Conservation (phyloP, 2,329 filamentous ascomycete genomes). For the Chalaropsis ovoidea region DNA sequence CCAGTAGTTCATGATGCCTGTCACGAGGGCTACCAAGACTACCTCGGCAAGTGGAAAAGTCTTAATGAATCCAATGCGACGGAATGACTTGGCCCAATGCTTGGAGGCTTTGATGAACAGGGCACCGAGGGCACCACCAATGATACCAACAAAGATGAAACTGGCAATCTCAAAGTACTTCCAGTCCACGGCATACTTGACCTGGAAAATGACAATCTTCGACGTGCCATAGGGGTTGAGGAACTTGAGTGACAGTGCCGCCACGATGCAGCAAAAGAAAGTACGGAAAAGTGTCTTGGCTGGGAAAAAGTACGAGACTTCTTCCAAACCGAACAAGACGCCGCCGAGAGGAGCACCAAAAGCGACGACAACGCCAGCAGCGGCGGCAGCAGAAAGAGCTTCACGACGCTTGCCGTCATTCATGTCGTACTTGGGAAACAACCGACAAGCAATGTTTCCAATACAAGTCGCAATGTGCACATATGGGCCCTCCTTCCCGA, state of each 20-base stretch:
- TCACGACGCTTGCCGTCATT: constrained; percentile 94
- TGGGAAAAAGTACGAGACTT: constrained; percentile 95
- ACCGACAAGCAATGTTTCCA: constrained; percentile 84
- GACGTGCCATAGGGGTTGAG: constrained; percentile 90
- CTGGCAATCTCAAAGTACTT: constrained; percentile 78
- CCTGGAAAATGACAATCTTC: constrained; percentile 94
- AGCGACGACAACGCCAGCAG: constrained; percentile 84
- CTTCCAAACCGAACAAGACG: constrained; percentile 85
- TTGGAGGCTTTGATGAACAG: constrained; percentile 94
- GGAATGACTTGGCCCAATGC: constrained; percentile 80
- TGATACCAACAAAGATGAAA: constrained; percentile 75
- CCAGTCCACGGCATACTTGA: constrained; percentile 85
- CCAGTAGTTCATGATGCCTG: constrained; percentile 83
- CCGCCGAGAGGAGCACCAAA: constrained; percentile 83
- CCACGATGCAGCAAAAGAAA: constrained; percentile 95
- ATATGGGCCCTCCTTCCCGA: constrained; percentile 91
- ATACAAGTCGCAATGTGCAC: constrained; percentile 96
- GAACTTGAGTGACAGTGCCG: constrained; percentile 84
- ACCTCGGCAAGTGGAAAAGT: constrained; percentile 78
- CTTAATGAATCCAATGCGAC: constrained; percentile 71
- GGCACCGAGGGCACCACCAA: constrained; percentile 77
- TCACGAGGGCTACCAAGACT: constrained; percentile 72
- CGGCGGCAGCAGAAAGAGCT: constrained; percentile 83
- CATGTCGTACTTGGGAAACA: constrained; percentile 87
- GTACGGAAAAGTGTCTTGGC: constrained; percentile 95